phyloP scores from a whole-genome alignment of 1,284 basidiomycete genomes.

The Ustilago sp. region DNA sequence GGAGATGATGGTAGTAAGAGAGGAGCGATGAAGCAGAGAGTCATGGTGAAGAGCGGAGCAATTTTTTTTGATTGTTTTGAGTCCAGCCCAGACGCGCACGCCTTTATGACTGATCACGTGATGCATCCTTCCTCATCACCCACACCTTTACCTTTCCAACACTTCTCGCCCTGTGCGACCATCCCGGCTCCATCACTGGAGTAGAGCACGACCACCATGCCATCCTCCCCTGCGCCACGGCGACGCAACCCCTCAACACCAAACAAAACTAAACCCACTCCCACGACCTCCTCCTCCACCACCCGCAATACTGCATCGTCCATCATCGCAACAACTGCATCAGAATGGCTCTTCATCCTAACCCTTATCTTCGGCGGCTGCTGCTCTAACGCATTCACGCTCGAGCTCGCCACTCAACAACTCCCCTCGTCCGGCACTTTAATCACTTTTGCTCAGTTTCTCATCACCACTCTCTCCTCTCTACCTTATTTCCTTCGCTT shows the following conservation, averaged over 20 bases:
- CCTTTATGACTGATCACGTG: background rate
- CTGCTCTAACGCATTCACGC: conserved; percentile 65
- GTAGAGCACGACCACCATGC: conserved; percentile 5
- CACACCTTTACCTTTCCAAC: too few species aligned
- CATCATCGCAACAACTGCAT: conserved; percentile 30
- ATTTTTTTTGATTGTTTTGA: too few species aligned
- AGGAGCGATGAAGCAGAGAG: background rate
- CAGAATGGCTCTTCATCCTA: conserved; percentile 58
- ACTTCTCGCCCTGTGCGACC: background rate
- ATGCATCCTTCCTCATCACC: background rate
- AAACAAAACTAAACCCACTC: background rate
- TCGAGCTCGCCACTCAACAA: conserved; percentile 61
- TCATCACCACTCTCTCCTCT: conserved; percentile 55
- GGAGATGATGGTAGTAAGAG: too few species aligned
- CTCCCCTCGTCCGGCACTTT: conserved; percentile 61
- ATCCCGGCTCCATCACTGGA: too few species aligned
- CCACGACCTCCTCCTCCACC: background rate
- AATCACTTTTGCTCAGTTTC: conserved; percentile 66
- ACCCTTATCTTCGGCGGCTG: conserved; percentile 68
- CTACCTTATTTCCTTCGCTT: conserved; percentile 52
- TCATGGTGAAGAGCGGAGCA: conserved; percentile 7
- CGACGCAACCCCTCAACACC: background rate
- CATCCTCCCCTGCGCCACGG: conserved; percentile 1
- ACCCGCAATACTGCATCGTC: conserved; percentile 4
- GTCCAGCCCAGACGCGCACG: background rate